Evolutionary conservation across 257 asterid species (phyloP).

Genomic region (Echites panduratus): DNA sequence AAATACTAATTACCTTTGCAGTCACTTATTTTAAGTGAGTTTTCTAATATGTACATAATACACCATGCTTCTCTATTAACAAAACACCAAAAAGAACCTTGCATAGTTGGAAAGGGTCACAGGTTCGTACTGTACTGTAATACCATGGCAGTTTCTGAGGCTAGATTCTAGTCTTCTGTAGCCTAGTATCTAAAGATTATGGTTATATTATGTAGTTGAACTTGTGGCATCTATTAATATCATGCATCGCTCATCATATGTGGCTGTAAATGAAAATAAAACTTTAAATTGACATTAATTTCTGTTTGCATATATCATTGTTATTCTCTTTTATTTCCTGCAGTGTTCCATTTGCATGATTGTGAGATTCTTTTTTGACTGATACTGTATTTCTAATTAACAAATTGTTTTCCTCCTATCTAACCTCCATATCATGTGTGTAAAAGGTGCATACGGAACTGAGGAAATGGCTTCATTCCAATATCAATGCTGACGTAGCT

Average conservation of each 20-base stretch:
- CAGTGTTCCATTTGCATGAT: background rate
- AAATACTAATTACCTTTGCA: background rate
- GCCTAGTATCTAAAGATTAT: background rate
- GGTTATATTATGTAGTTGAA: background rate
- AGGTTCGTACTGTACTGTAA: background rate
- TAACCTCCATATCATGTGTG: background rate
- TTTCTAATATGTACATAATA: background rate
- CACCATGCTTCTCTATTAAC: too few relatives aligned
- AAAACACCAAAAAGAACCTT: background rate
- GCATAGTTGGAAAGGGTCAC: background rate
- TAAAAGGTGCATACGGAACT: constrained; percentile 74
- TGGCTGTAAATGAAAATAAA: background rate
- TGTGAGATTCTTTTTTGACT: background rate
- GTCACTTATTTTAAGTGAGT: background rate
- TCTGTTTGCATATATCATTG: background rate
- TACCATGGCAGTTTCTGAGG: background rate
- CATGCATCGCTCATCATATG: background rate
- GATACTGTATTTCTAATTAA: background rate
- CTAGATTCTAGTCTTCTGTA: background rate
- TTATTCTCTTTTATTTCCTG: background rate
- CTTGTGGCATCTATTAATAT: background rate
- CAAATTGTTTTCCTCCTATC: background rate
- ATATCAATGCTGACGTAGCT: constrained; percentile 67
- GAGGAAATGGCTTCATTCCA: constrained; percentile 90
- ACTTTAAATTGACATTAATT: background rate